Evolutionary conservation across 352 stramenopile genomes (phyloP), one percentile per base, ranked within the genome.

Genomic region (Globisporangium megalacanthum): DNA sequence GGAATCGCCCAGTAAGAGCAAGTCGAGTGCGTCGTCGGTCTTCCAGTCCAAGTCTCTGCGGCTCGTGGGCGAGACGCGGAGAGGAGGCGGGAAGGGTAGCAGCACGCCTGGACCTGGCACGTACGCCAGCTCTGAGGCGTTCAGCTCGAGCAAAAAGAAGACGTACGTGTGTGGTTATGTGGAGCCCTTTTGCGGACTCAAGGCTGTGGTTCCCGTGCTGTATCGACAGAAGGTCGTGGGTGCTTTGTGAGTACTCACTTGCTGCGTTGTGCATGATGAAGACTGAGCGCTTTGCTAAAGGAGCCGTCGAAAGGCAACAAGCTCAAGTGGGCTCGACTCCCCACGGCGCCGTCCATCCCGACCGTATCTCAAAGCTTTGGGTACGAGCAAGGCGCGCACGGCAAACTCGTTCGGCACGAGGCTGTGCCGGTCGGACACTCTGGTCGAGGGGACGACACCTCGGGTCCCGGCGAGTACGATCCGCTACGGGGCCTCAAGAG

Each of bases 301-400:
- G 67, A 77, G 0, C 64, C 73, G 8, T 56, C 73, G 3, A 70
- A 69, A 13, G 64, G 53, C 19, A 76, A 58, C 60, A 82, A 81
- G 36, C 73, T 90, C 45, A 79, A 82, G 45, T 92, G 80, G 83
- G 73, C 77, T 25, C 64, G 80, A 10, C 61, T 92, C 0, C 79
- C 83, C 6, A 86, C 79, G 4, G 83, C 80, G 14, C 83, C 83
- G 17, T 92, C 83, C 0, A 92, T 92, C 37, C 83, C 83, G 0
- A 86, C 69, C 3, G 64, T 82, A 0, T 74, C 78, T 5, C 83
- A 92, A 50, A 92, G 83, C 60, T 92, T 87, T 61, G 83, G 83
- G 3, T 90, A 92, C 49, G 83, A 90, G 22, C 74, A 92, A 65
- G 68, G 75, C 9, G 72, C 73, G 4, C 77, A 90, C 58, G 83